These are phyloP conservation scores for Fagopyrum esculentum DNA, from an alignment of 148 eudicot genomes.

Conservation along the genomic window DNA sequence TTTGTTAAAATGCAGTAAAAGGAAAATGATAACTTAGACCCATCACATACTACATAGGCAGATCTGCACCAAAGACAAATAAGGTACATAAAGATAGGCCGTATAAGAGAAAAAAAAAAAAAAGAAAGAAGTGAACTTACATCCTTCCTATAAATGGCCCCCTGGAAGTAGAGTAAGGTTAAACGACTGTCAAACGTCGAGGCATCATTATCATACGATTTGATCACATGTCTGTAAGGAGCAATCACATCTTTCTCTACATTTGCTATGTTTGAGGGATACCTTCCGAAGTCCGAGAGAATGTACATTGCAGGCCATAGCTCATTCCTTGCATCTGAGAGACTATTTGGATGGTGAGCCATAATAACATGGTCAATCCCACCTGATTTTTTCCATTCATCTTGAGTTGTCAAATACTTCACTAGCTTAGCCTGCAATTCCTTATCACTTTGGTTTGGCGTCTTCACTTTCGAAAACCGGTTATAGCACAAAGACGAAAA, in stretches of 20 bases:
- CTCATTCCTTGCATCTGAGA: conserved; percentile 70
- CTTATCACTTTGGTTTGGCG: conserved; percentile 42
- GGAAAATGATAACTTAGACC: background rate
- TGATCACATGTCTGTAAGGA: conserved; percentile 79
- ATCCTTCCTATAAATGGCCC: conserved; percentile 91
- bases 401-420: conserved; percentile 48
- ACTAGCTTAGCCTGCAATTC: conserved; percentile 68
- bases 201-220: conserved; percentile 51
- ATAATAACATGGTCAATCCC: conserved; percentile 79
- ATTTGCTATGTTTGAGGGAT: conserved; percentile 84
- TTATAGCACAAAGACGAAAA: conserved; percentile 82
- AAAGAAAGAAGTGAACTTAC: conserved; percentile 33
- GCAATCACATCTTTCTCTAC: conserved; percentile 94
- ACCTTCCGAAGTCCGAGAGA: conserved; percentile 95
- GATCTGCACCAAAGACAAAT: conserved; percentile 1
- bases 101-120: background rate
- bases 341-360: conserved; percentile 96
- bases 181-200: conserved; percentile 77
- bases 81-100: background rate
- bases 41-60: background rate
- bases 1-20: background rate
- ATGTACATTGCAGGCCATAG: conserved; percentile 86
- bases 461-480: conserved; percentile 49
- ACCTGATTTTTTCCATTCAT: conserved; percentile 85
- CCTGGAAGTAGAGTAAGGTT: conserved; percentile 82